Conservation (phyloP, 2,329 filamentous ascomycete genomes). For the Neofusicoccum cordaticola region DNA sequence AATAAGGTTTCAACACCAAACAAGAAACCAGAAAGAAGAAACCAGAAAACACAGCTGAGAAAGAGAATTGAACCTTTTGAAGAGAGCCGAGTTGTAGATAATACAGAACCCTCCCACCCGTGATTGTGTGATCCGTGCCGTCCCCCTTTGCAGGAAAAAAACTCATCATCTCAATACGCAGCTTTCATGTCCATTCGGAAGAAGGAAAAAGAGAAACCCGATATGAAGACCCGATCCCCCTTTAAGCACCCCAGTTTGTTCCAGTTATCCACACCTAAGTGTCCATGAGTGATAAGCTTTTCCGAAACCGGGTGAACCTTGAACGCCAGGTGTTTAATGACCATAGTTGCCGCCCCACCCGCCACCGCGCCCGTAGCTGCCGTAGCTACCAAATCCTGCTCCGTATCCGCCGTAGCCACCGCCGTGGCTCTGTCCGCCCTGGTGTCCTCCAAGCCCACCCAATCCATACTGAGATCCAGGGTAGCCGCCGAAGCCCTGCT, state of each 20-base stretch:
- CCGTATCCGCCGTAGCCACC: constrained; percentile 42
- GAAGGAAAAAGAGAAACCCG: constrained; percentile 12
- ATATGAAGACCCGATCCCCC: constrained; percentile 7
- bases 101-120: constrained; percentile 18
- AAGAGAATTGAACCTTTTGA: constrained; percentile 17
- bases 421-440: constrained; percentile 44
- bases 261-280: constrained; percentile 16
- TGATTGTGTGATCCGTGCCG: constrained; percentile 1
- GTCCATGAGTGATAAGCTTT: constrained; percentile 16
- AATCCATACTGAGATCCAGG: constrained; percentile 54
- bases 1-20: constrained; percentile 14
- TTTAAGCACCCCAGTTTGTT: constrained; percentile 11
- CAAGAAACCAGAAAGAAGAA: constrained; percentile 12
- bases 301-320: constrained; percentile 17
- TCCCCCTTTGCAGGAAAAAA: background rate
- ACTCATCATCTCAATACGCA: constrained; percentile 16
- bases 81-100: constrained; percentile 18
- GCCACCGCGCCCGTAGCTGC: constrained; percentile 43
- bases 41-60: constrained; percentile 11
- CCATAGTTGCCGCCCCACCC: constrained; percentile 51
- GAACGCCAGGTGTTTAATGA: constrained; percentile 23
- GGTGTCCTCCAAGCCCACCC: constrained; percentile 50
- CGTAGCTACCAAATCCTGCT: constrained; percentile 41
- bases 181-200: constrained; percentile 14
- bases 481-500: constrained; percentile 58